Evolutionary conservation across 495 filamentous ascomycete species (phyloP).

Genomic region (Hypoxylon cercidicola): DNA sequence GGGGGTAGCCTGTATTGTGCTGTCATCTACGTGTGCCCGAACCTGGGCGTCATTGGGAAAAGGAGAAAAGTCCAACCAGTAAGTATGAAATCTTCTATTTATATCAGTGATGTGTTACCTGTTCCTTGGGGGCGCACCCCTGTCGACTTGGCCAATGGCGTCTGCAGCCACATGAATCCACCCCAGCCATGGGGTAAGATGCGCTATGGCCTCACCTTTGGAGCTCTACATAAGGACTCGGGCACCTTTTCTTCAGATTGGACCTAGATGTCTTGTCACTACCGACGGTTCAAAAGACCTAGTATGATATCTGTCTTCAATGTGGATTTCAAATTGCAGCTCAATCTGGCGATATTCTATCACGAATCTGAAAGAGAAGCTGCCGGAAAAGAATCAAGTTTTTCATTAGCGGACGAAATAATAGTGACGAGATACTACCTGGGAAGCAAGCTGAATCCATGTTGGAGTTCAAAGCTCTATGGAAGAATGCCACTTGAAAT

Average conservation of each 20-base stretch:
- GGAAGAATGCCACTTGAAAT: too few species aligned
- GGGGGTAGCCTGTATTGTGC: conserved; percentile 88
- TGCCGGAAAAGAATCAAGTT: conserved; percentile 42
- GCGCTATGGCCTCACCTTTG: not conserved
- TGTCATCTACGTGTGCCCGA: conserved; percentile 84
- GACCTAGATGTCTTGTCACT: too few species aligned
- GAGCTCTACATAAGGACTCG: too few species aligned
- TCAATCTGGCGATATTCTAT: conserved; percentile 43
- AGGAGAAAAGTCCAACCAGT: conserved; percentile 93
- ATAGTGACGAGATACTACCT: conserved; percentile 47
- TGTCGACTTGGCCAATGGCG: conserved; percentile 5
- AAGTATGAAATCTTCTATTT: conserved; percentile 36
- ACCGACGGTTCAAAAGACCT: too few species aligned
- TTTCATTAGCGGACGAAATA: conserved; percentile 42
- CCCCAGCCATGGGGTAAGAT: too few species aligned
- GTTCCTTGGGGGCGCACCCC: not conserved
- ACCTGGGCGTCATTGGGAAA: conserved; percentile 79
- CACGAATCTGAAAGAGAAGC: conserved; percentile 42
- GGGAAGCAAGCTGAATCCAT: conserved; percentile 42
- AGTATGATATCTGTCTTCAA: not conserved
- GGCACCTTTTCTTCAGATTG: too few species aligned
- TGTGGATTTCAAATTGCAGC: conserved; percentile 6
- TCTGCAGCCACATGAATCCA: not conserved
- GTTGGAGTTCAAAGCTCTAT: too few species aligned
- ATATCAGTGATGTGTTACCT: not conserved